phyloP scores from a whole-genome alignment of 2,329 filamentous ascomycete species.

The Coniochaeta prunicola region DNA sequence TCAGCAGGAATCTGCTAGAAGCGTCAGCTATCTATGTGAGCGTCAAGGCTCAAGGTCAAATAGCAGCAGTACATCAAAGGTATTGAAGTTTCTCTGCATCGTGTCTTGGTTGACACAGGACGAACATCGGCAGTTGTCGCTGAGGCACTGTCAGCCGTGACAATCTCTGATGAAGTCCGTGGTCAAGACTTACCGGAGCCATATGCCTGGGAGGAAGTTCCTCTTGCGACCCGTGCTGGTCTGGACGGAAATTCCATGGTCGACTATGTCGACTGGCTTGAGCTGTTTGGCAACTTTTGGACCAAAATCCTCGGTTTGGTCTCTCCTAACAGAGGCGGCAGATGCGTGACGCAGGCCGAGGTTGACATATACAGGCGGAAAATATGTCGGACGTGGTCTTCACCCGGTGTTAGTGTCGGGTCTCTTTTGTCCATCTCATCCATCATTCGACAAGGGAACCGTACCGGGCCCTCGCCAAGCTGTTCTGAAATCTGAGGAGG shows the following conservation, averaged over 20 bases:
- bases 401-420: background rate
- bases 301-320: background rate
- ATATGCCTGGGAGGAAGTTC: conserved; percentile 5
- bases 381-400: background rate
- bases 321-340: background rate
- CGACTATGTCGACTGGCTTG: background rate
- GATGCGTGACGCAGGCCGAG: background rate
- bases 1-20: conserved; percentile 35
- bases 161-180: background rate
- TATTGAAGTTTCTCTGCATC: conserved; percentile 61
- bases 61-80: conserved; percentile 48
- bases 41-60: background rate
- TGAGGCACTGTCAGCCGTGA: conserved; percentile 17
- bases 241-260: background rate
- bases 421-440: background rate
- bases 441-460: background rate
- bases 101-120: conserved; percentile 64
- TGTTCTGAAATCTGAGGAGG: background rate
- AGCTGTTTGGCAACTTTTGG: background rate
- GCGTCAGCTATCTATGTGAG: background rate
- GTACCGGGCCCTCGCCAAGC: background rate
- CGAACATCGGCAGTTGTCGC: conserved; percentile 66
- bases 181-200: conserved; percentile 13
- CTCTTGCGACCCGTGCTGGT: background rate
- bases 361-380: background rate